These are phyloP conservation scores for Podaxis sp. DNA, from an alignment of 768 basidiomycete genomes.

Conservation along the genomic window DNA sequence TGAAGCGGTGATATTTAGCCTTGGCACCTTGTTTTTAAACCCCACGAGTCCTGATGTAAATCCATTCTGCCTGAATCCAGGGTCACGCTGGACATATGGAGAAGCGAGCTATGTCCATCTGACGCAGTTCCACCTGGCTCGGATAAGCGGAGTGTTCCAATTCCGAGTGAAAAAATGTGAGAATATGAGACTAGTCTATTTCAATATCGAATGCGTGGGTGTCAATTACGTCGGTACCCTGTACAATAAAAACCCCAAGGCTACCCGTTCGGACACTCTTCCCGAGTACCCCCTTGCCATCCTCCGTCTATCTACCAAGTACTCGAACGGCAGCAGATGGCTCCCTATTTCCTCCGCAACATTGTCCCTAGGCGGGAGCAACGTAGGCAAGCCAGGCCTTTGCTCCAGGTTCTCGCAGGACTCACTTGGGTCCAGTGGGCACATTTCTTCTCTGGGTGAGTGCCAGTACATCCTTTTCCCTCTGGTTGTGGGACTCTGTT, in stretches of 20 bases:
- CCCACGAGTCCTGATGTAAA: neutral
- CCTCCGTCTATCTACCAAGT: neutral
- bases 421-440: constrained; percentile 53
- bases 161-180: neutral
- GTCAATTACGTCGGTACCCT: neutral
- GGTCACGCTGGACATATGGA: neutral
- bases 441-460: constrained; percentile 60
- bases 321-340: constrained; percentile 26
- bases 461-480: neutral
- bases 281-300: too few species aligned
- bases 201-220: neutral
- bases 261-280: neutral
- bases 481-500: neutral
- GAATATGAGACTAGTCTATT: neutral
- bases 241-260: neutral
- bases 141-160: neutral
- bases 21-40: neutral
- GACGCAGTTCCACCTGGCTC: neutral
- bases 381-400: constrained; percentile 28
- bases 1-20: constrained; percentile 28
- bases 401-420: constrained; percentile 36
- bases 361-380: constrained; percentile 46
- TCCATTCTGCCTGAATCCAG: neutral
- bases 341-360: constrained; percentile 45
- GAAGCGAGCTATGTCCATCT: neutral